These are phyloP conservation scores for Didymella lethalis DNA, from an alignment of 2,329 filamentous ascomycete genomes.

Conservation along the genomic window DNA sequence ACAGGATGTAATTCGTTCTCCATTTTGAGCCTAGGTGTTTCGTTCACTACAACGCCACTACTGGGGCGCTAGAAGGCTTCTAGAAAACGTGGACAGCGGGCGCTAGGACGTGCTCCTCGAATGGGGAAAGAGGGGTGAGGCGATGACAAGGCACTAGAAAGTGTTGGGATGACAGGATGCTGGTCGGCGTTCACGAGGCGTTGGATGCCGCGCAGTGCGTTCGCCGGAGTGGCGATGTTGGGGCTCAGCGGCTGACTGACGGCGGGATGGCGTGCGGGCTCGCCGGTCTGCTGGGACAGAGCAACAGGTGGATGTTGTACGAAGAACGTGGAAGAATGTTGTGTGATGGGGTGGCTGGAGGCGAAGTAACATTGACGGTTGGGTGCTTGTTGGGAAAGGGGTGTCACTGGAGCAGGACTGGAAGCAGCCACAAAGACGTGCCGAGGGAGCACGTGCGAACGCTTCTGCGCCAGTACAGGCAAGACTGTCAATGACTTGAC, in stretches of 20 bases:
- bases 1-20: slow-evolving; percentile 33
- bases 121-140: background rate
- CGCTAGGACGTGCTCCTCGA: slow-evolving; percentile 4
- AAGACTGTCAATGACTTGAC: background rate
- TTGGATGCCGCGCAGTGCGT: background rate
- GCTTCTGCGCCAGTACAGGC: background rate
- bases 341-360: background rate
- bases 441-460: slow-evolving; percentile 19
- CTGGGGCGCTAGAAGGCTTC: slow-evolving; percentile 5
- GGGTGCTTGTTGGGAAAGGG: background rate
- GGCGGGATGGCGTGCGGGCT: slow-evolving; percentile 8
- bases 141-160: background rate
- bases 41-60: background rate
- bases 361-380: slow-evolving; percentile 1
- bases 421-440: slow-evolving; percentile 4
- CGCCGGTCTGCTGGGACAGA: slow-evolving; percentile 15
- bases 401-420: background rate
- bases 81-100: slow-evolving; percentile 4
- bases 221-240: slow-evolving; percentile 5
- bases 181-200: slow-evolving; percentile 1
- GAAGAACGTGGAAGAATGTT: slow-evolving; percentile 2
- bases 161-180: slow-evolving; percentile 2
- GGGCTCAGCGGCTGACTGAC: slow-evolving; percentile 14
- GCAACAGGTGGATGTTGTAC: background rate
- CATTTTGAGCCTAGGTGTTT: slow-evolving; percentile 2